phyloP scores from a whole-genome alignment of 2,329 filamentous ascomycete genomes.

The Truncatella angustata region DNA sequence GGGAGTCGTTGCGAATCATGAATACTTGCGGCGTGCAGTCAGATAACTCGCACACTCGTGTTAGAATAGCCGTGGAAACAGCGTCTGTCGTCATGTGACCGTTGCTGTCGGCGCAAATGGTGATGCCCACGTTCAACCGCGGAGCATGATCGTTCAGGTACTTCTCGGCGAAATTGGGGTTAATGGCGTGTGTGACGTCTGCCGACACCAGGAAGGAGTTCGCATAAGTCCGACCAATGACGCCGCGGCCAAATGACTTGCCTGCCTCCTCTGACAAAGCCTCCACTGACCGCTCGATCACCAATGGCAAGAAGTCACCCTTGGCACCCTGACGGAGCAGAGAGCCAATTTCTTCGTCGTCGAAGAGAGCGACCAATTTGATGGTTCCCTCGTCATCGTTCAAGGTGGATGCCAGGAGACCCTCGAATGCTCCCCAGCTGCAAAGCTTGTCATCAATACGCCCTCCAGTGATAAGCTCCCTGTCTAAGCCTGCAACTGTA shows the following conservation, averaged over 20 bases:
- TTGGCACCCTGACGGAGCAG: conserved; percentile 85
- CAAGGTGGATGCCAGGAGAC: conserved; percentile 67
- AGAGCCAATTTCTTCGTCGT: conserved; percentile 95
- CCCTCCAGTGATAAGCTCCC: conserved; percentile 92
- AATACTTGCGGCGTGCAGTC: conserved; percentile 78
- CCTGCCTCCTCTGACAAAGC: conserved; percentile 41
- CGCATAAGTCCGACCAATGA: conserved; percentile 81
- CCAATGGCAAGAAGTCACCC: conserved; percentile 81
- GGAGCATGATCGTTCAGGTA: conserved; percentile 88
- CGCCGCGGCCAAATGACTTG: conserved; percentile 50
- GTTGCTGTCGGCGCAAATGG: conserved; percentile 78
- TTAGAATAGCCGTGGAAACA: conserved; percentile 77
- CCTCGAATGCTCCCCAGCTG: conserved; percentile 87
- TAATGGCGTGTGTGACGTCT: conserved; percentile 90
- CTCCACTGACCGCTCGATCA: conserved; percentile 80
- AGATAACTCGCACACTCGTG: conserved; percentile 72
- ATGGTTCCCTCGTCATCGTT: conserved; percentile 64
- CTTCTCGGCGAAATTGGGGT: conserved; percentile 84
- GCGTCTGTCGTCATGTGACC: conserved; percentile 96
- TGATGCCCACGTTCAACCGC: conserved; percentile 82
- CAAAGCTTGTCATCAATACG: conserved; percentile 98
- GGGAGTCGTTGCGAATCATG: conserved; percentile 90
- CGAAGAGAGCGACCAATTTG: conserved; percentile 91
- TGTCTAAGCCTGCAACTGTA: conserved; percentile 78
- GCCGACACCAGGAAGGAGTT: conserved; percentile 90